Base-by-base conservation (phyloP, 1,284 basidiomycete species). In the Neotropicomus parvogracilis region DNA sequence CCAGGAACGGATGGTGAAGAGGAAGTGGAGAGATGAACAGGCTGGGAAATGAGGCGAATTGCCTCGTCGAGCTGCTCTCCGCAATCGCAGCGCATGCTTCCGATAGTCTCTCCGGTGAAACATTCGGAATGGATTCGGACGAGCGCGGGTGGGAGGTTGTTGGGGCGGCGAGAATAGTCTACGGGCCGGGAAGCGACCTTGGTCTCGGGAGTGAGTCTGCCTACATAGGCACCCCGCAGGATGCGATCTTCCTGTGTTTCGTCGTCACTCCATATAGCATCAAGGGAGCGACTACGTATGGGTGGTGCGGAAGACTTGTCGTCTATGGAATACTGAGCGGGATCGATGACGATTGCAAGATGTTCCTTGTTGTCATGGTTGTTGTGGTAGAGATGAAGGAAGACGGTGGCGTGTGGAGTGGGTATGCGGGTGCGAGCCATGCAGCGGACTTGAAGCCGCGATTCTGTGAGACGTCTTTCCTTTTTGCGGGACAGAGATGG, bases 21-120 rank as follows among this genome's bases (percentile, higher is more conserved):
- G 4, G 56, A 57, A 29, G 57, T 57, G 46, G 64, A 52, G 44
- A 79, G 60, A 7, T 68, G 64, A 59, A 85, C 82, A 36, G 89
- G 85, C 63, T 83, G 79, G 14, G 88, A 88, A 56, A 99, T 98
- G 55, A 88, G 84, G 9, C 93, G 83, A 57, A 99, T 85, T 21
- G 97, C 94, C 67, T 98, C 95, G 69, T 98, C 94, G 13, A 99
- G 78, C 68, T 99, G 97, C 68, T 99, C 95, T 16, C 97, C 97
- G 63, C 97, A 99, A 68, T 99, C 97, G 68, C 97, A 99, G 27
- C 97, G 86, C 86, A 97, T 95, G 64, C 92, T 95, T 10, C 97
- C 97, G 51, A 98, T 86, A 9, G 95, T 99, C 70, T 99, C 97
- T 34, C 97, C 97, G 0, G 97, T 99, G 70, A 95, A 99, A 68